Percentiles rank a stretch among this genome's conserved stretches.
These are phyloP conservation scores for Priceomyces fermenticarens DNA, from an alignment of 805 yeast species.

Conservation along the genomic window DNA sequence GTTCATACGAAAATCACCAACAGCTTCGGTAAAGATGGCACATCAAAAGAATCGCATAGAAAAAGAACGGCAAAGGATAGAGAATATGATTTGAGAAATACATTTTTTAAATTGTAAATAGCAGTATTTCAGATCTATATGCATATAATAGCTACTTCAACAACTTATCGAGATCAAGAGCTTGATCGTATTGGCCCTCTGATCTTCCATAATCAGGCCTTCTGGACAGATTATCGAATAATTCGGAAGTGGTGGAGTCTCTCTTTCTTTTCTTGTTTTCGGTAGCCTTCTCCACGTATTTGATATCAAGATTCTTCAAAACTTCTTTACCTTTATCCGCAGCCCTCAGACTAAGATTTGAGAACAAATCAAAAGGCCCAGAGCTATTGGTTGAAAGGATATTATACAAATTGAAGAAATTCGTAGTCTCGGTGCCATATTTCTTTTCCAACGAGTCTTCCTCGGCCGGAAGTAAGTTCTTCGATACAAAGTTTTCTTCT, in stretches of 20 bases:
- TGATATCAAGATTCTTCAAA: constrained; percentile 17
- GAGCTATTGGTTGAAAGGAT: constrained; percentile 18
- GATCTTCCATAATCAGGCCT: constrained; percentile 22
- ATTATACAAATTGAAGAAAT: constrained; percentile 31
- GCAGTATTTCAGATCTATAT: not conserved
- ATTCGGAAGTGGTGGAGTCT: not conserved
- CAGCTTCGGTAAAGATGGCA: constrained; percentile 40
- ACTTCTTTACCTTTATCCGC: constrained; percentile 16
- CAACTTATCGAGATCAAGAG: constrained; percentile 21
- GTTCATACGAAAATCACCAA: constrained; percentile 27
- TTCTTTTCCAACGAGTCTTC: constrained; percentile 5
- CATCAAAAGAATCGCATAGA: constrained; percentile 31
- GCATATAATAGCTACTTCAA: constrained; percentile 4
- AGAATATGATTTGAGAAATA: constrained; percentile 36
- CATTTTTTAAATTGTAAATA: constrained; percentile 31
- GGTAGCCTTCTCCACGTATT: constrained; percentile 16
- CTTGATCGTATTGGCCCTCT: constrained; percentile 22
- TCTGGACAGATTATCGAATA: constrained; percentile 7
- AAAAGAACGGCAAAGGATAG: constrained; percentile 44
- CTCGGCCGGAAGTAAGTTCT: constrained; percentile 10
- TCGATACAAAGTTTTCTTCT: constrained; percentile 23
- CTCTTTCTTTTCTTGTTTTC: constrained; percentile 1
- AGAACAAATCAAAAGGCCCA: constrained; percentile 14
- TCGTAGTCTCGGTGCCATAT: constrained; percentile 15
- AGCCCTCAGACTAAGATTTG: constrained; percentile 11